Evolutionary conservation across 768 basidiomycete genomes (phyloP), one percentile per base, ranked within the genome.

Genomic region (Mrakia blollopis): DNA sequence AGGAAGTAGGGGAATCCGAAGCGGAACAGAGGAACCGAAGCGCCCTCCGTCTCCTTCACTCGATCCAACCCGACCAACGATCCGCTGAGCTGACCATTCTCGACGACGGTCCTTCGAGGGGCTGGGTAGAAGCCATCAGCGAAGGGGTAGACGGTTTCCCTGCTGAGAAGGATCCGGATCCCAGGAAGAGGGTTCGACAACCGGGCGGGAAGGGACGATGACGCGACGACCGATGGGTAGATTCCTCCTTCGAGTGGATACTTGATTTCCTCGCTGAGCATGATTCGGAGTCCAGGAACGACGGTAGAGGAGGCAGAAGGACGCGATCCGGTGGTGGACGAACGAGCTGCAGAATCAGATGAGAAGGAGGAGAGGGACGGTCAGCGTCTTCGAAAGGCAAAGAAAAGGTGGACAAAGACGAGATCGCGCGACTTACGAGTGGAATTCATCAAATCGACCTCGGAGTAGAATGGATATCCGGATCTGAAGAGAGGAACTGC

Each of bases 381-480:
- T 50, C 47, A 50, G 47, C 47, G 2, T 50, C 44, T 50, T 21
- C 16, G 63, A 65, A 35, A 65, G 21, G 10, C 44, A 14, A 44
- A 44, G 11, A 9, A 13, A 44, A 44, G 44, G 11, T 44, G 44
- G n/a, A n/a, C n/a, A 44, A 44, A 44, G 44, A n/a, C n/a, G n/a
- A n/a, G n/a, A n/a, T n/a, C n/a, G n/a, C n/a, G n/a, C 61, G 28
- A 63, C 62, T 63, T 2, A 63, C 62, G 62, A 32, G 62, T 63
- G 9, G 30, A 21, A 6, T 63, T 32, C 16, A 37, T 3, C n/a
- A 32, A 63, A 7, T 37, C 62, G 9, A 32, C 8, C 62, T 63
- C 62, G 1, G 30, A 21, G 32, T 32, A 37, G 35, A 32, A 63
- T 1, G 62, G 62, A 16, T 63, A 37, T 8, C 65, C 65, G 65